These are phyloP conservation scores for Alnus rubra DNA, from an alignment of 306 rosid genomes.

Conservation along the genomic window DNA sequence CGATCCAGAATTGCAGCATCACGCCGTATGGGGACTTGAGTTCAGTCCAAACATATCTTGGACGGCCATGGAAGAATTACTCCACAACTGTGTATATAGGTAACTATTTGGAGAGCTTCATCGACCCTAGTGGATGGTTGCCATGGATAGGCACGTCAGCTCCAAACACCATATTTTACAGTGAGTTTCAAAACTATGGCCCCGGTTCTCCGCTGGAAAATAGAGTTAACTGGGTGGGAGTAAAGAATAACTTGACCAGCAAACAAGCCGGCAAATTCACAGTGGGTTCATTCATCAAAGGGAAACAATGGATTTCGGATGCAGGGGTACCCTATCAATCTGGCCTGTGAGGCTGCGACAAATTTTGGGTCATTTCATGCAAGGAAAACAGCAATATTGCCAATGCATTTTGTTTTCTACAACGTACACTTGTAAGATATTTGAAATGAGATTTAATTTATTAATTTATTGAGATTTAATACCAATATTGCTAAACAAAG, in stretches of 20 bases:
- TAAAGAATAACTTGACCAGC: slow-evolving; percentile 36
- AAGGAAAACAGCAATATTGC: not conserved
- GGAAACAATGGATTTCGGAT: slow-evolving; percentile 53
- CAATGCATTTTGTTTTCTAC: not conserved
- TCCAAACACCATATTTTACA: slow-evolving; percentile 69
- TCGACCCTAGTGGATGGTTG: slow-evolving; percentile 64
- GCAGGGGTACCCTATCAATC: slow-evolving; percentile 45
- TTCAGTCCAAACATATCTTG: slow-evolving; percentile 59
- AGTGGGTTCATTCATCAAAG: slow-evolving; percentile 53
- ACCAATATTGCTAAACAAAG: too few species aligned
- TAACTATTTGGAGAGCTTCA: slow-evolving; percentile 39
- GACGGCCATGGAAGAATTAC: slow-evolving; percentile 90
- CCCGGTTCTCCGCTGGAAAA: slow-evolving; percentile 58
- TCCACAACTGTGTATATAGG: slow-evolving; percentile 71
- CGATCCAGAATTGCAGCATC: slow-evolving; percentile 59
- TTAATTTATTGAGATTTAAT: too few species aligned
- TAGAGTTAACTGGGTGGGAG: slow-evolving; percentile 77
- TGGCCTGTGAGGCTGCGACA: slow-evolving; percentile 29
- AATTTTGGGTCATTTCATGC: not conserved
- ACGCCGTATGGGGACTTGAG: slow-evolving; percentile 54
- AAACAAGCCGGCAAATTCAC: slow-evolving; percentile 50
- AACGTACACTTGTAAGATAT: not conserved
- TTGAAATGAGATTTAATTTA: not conserved
- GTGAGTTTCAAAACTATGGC: slow-evolving; percentile 64
- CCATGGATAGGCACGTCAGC: slow-evolving; percentile 76